Conservation (phyloP, 2,329 filamentous ascomycete species). For the Talaromyces sp. region DNA sequence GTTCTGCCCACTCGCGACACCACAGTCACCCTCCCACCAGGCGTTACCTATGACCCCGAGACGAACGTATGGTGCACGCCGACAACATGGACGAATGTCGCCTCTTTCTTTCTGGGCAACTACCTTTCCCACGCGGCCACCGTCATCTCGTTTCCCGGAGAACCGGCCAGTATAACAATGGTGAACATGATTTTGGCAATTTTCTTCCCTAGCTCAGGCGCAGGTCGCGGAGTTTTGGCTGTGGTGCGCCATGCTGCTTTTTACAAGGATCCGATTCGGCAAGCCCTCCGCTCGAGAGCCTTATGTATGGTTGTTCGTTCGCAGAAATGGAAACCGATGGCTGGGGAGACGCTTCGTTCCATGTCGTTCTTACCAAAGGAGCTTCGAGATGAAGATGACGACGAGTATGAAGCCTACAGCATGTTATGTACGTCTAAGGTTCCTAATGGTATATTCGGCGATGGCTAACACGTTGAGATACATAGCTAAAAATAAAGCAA, state of each 20-base stretch:
- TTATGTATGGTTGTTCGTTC: constrained; percentile 30
- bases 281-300: constrained; percentile 28
- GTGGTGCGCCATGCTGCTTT: constrained; percentile 24
- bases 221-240: constrained; percentile 27
- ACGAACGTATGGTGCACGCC: constrained; percentile 10
- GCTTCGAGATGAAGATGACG: constrained; percentile 18
- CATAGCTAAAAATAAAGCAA: background rate
- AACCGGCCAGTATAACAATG: constrained; percentile 19
- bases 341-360: constrained; percentile 21
- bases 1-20: background rate
- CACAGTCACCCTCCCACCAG: background rate
- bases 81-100: constrained; percentile 23
- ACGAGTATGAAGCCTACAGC: constrained; percentile 1
- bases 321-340: constrained; percentile 23
- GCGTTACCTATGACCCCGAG: background rate
- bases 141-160: constrained; percentile 31
- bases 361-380: constrained; percentile 18
- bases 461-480: background rate
- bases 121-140: constrained; percentile 38
- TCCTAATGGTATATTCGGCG: background rate
- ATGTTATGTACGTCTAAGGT: background rate
- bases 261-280: constrained; percentile 22
- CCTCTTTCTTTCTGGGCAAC: constrained; percentile 34
- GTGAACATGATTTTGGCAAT: constrained; percentile 23
- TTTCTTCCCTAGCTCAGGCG: constrained; percentile 26